Evolutionary conservation across 768 basidiomycete species (phyloP).

Genomic region (Kwoniella dendrophila): DNA sequence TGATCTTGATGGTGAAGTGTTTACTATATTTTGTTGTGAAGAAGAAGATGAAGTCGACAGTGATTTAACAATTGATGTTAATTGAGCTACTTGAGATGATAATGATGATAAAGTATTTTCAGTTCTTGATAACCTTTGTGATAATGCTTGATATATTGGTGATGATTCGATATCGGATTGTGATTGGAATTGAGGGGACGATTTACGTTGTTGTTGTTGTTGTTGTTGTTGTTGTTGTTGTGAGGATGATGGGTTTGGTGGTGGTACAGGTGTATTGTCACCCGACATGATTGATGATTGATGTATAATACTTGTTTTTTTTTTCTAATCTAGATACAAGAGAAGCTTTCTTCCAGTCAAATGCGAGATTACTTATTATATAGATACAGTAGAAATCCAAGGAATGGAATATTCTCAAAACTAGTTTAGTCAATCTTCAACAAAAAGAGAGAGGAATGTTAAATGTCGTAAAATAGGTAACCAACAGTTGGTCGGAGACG

Average conservation of each 20-base stretch:
- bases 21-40: neutral
- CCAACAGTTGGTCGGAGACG: too few species aligned
- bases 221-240: neutral
- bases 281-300: slow-evolving; percentile 12
- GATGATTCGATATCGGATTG: slow-evolving; percentile 34
- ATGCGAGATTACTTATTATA: too few species aligned
- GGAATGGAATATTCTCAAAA: too few species aligned
- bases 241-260: neutral
- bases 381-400: too few species aligned
- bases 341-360: too few species aligned
- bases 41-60: neutral
- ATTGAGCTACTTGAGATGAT: slow-evolving; percentile 39
- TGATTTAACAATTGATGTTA: slow-evolving; percentile 29
- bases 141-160: slow-evolving; percentile 43
- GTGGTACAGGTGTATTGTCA: slow-evolving; percentile 10
- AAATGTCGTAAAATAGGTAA: too few species aligned
- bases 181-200: neutral
- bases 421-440: too few species aligned
- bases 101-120: slow-evolving; percentile 37
- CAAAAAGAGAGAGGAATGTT: too few species aligned
- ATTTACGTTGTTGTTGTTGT: neutral
- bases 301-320: neutral
- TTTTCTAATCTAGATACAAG: neutral
- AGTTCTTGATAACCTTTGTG: slow-evolving; percentile 34
- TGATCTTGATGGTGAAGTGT: slow-evolving; percentile 1